Conservation (phyloP, 2,329 filamentous ascomycete species). For the Diaporthe caulivora region DNA sequence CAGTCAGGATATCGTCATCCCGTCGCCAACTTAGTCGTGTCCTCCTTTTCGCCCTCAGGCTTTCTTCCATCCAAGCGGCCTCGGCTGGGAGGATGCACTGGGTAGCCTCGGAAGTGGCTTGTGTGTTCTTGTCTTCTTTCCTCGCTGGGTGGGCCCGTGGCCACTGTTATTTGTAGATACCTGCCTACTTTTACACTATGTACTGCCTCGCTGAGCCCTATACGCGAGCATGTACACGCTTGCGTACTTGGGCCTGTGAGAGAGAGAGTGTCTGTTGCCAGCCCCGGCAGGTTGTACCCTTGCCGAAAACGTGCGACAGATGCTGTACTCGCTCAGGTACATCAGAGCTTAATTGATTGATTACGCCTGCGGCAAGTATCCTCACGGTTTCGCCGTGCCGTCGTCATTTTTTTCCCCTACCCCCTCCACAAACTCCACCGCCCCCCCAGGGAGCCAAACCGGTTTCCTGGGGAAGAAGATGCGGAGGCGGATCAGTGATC, state of each 20-base stretch:
- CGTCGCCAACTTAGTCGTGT: conserved; percentile 27
- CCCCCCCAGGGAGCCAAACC: conserved; percentile 19
- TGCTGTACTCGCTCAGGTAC: conserved; percentile 17
- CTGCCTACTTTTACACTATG: background rate
- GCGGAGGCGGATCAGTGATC: conserved; percentile 21
- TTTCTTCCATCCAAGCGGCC: conserved; percentile 13
- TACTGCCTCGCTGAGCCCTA: background rate
- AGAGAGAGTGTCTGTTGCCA: background rate
- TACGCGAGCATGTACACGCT: background rate
- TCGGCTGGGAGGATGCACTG: conserved; percentile 21
- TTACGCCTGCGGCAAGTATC: background rate
- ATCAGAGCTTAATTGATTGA: conserved; percentile 8
- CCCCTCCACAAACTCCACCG: background rate
- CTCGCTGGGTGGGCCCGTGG: background rate
- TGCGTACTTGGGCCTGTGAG: conserved; percentile 1
- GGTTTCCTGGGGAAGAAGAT: conserved; percentile 25
- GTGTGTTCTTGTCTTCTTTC: background rate
- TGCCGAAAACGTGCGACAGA: conserved; percentile 24
- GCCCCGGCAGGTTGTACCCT: background rate
- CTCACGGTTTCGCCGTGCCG: conserved; percentile 13
- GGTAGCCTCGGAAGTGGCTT: conserved; percentile 1
- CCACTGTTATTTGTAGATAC: background rate
- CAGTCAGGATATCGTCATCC: conserved; percentile 19
- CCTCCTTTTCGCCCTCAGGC: background rate
- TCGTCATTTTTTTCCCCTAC: conserved; percentile 7